These are phyloP conservation scores for Fraxinus angustifolia DNA, from an alignment of 305 asterid species.

Conservation along the genomic window DNA sequence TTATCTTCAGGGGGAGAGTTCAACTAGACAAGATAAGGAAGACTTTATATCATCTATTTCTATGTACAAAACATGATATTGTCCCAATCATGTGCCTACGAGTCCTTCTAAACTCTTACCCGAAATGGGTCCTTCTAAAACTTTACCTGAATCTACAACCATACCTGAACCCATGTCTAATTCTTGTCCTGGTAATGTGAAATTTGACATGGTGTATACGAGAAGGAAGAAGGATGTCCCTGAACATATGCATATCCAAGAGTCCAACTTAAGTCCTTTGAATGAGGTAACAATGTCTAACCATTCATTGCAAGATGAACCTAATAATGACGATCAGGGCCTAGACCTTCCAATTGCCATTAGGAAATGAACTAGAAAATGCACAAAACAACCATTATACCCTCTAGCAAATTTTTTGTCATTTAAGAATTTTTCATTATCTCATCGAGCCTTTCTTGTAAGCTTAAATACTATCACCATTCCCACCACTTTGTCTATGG, in stretches of 20 bases:
- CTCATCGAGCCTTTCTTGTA: no score
- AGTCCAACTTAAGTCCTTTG: background rate
- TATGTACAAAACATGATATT: no score
- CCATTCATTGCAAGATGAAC: background rate
- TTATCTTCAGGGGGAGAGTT: background rate
- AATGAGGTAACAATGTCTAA: background rate
- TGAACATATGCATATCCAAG: background rate
- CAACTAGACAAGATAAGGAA: background rate
- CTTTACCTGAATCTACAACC: no score
- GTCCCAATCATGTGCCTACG: no score
- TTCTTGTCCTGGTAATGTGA: no score
- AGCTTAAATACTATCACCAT: no score
- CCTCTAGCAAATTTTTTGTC: background rate
- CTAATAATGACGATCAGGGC: background rate
- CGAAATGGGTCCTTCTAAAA: no score
- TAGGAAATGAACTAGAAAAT: slow-evolving; percentile 3
- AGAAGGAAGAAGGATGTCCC: background rate
- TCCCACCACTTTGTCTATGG: no score
- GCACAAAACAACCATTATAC: background rate
- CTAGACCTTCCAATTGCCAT: slow-evolving; percentile 6
- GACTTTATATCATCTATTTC: no score
- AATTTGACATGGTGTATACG: no score
- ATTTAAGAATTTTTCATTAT: background rate
- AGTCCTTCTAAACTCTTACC: no score
- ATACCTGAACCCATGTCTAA: no score